These are phyloP conservation scores for Erythrophleum fordii DNA, from an alignment of 306 rosid species.

Conservation along the genomic window DNA sequence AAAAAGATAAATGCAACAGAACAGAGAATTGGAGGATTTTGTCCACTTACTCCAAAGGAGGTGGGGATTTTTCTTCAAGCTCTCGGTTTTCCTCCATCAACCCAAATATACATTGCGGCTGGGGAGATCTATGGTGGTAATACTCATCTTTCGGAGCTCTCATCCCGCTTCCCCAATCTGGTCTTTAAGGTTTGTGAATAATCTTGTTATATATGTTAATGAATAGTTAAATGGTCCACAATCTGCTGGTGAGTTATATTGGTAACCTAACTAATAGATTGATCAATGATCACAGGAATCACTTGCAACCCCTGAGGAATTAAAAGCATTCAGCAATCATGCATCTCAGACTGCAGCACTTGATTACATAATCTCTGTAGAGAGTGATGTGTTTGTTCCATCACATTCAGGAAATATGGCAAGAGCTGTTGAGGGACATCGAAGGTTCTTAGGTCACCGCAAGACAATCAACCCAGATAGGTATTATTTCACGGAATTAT, in stretches of 20 bases:
- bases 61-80: conserved; percentile 86
- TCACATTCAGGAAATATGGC: conserved; percentile 96
- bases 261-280: conserved; percentile 32
- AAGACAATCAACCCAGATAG: conserved; percentile 88
- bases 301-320: conserved; percentile 77
- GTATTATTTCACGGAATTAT: conserved; percentile 44
- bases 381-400: conserved; percentile 90
- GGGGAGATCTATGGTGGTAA: conserved; percentile 92
- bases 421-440: conserved; percentile 96
- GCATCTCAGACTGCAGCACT: conserved; percentile 93
- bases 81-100: conserved; percentile 81
- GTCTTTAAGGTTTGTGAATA: conserved; percentile 66
- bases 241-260: conserved; percentile 37
- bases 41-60: conserved; percentile 95
- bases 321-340: conserved; percentile 74
- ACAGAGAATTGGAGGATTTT: conserved; percentile 84
- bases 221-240: conserved; percentile 38
- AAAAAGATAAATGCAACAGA: conserved; percentile 83
- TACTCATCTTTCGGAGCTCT: conserved; percentile 76
- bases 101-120: conserved; percentile 87
- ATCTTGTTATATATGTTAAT: not conserved
- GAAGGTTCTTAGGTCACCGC: conserved; percentile 86
- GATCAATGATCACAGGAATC: conserved; percentile 72
- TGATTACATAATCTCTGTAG: conserved; percentile 85
- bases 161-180: conserved; percentile 74